Evolutionary conservation across 2,329 filamentous ascomycete species (phyloP).

Genomic region (Nectriaceae sp.): DNA sequence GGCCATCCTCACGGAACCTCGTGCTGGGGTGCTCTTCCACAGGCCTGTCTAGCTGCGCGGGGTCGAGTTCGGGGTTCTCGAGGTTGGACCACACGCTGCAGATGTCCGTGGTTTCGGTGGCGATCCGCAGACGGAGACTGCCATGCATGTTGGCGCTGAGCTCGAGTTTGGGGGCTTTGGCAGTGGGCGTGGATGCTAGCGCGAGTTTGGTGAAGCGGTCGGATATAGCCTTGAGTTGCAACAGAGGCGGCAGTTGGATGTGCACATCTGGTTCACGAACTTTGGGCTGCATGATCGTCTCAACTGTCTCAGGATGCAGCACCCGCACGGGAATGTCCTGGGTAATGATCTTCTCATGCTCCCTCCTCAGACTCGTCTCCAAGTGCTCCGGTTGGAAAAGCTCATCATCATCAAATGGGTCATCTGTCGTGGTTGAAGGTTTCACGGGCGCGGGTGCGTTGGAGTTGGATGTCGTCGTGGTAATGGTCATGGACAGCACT

Average conservation of each 20-base stretch:
- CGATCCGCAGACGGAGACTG: conserved; percentile 74
- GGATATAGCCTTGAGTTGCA: conserved; percentile 90
- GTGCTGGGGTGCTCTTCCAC: conserved; percentile 82
- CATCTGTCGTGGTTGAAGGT: conserved; percentile 33
- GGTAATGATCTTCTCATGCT: conserved; percentile 88
- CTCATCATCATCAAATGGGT: conserved; percentile 46
- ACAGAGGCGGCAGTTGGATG: conserved; percentile 82
- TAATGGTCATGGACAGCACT: conserved; percentile 86
- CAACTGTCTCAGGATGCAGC: conserved; percentile 79
- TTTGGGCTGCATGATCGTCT: conserved; percentile 89
- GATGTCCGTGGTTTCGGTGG: conserved; percentile 82
- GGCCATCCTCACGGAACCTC: conserved; percentile 72
- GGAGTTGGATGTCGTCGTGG: conserved; percentile 60
- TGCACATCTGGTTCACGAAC: conserved; percentile 92
- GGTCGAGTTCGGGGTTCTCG: conserved; percentile 85
- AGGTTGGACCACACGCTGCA: conserved; percentile 84
- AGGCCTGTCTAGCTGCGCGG: conserved; percentile 68
- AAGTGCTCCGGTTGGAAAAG: conserved; percentile 53
- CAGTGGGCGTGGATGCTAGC: conserved; percentile 47
- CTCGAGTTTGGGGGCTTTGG: conserved; percentile 70
- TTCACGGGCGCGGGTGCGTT: conserved; percentile 33
- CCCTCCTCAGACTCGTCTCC: conserved; percentile 61
- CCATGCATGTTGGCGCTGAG: conserved; percentile 95
- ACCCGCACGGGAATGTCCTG: conserved; percentile 97
- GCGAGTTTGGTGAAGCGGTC: conserved; percentile 93